phyloP scores from a whole-genome alignment of 352 stramenopile genomes.

The Saprolegnia diclina region DNA sequence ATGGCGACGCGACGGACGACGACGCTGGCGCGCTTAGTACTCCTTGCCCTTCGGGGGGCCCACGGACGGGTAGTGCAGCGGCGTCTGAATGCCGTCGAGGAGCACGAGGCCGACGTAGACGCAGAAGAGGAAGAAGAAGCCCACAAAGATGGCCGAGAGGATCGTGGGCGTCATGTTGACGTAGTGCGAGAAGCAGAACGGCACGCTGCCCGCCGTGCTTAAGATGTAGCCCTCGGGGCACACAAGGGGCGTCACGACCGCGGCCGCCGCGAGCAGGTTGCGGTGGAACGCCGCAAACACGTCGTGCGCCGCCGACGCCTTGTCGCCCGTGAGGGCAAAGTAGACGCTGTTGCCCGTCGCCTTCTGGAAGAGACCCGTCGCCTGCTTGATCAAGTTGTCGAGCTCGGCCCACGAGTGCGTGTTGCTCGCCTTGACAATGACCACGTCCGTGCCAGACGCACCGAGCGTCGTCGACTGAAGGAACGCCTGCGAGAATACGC shows the following conservation, averaged over 20 bases:
- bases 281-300: constrained; percentile 34
- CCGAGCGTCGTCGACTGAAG: constrained; percentile 37
- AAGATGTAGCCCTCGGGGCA: constrained; percentile 62
- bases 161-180: constrained; percentile 78
- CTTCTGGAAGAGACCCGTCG: constrained; percentile 34
- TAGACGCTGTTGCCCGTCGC: constrained; percentile 39
- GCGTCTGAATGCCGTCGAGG: constrained; percentile 74
- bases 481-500: constrained; percentile 30
- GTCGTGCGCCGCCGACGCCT: constrained; percentile 30
- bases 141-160: constrained; percentile 64
- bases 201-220: constrained; percentile 46
- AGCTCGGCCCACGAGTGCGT: constrained; percentile 33
- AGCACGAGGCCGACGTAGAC: constrained; percentile 62
- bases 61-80: constrained; percentile 57
- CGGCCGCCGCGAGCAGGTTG: constrained; percentile 28
- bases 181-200: constrained; percentile 83
- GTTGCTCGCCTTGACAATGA: constrained; percentile 53
- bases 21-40: constrained; percentile 50
- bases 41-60: constrained; percentile 76
- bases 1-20: background rate
- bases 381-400: constrained; percentile 43
- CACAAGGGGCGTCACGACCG: constrained; percentile 33
- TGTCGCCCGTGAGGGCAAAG: constrained; percentile 63
- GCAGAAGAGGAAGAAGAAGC: constrained; percentile 75
- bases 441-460: constrained; percentile 47